Evolutionary conservation across 768 basidiomycete genomes (phyloP), one percentile per base, ranked within the genome.

Genomic region (Lactarius pseudohatsudake): DNA sequence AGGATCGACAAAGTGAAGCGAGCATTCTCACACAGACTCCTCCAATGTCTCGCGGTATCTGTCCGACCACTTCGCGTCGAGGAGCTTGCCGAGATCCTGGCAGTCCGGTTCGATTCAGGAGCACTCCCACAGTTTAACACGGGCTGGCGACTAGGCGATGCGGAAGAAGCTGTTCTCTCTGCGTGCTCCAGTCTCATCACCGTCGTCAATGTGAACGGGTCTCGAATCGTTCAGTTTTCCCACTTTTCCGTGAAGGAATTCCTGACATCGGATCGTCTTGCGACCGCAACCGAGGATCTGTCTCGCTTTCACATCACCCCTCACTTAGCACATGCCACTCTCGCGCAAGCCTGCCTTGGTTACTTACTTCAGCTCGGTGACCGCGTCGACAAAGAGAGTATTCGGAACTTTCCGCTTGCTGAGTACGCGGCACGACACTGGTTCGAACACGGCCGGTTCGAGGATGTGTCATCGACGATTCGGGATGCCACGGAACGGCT

Each of bases 171-270:
- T 4, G 38, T 65, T 6, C 32, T 56, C 2, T 61, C 54, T 1
- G 47, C 22, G 1, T 65, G 64, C 26, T 50, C 64, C 7, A 65
- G 59, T 4, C 20, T 65, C 3, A 60, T 65, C 28, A 5, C 54
- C 18, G 16, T 61, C 3, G 26, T 61, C n/a, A 5, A 61, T 4
- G 26, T 43, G 32, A 16, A 28, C 9, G 45, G 18, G 38, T 50
- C 18, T 9, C 11, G 9, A 6, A n/a, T 59, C 13, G 50, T 65
- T 18, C 59, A 65, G 15, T 65, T 65, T 38, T 5, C 64, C 7
- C 64, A 65, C 22, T 57, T 65, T 41, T 61, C 64, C 0, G 64
- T 65, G 11, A 65, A 50, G 45, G 64, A 65, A 34, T 34, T 34
- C 32, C 9, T 34, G 32, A 34, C 32, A 1, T 34, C 32, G 9